phyloP scores from a whole-genome alignment of 1,284 basidiomycete species.

The Takashimella koratensis region DNA sequence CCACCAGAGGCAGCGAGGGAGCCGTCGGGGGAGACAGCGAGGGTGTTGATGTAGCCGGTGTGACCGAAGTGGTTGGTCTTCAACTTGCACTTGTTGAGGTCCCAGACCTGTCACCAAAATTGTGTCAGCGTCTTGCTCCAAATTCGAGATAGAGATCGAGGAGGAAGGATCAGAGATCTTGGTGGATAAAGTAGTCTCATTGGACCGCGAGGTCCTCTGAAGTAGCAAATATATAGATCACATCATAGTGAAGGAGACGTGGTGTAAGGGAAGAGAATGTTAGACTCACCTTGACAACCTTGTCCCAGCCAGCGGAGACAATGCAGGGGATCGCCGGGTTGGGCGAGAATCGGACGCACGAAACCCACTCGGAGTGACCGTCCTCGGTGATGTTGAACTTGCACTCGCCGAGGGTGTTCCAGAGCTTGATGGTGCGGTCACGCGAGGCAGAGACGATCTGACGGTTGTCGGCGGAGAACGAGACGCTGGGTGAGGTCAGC shows the following conservation, averaged over 20 bases:
- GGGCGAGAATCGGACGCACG: conserved; percentile 98
- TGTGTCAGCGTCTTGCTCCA: conserved; percentile 6
- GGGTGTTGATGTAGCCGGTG: conserved; percentile 98
- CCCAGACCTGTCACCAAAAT: conserved; percentile 76
- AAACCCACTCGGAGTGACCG: conserved; percentile 97
- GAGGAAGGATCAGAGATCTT: conserved; percentile 12
- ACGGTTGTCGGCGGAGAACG: conserved; percentile 95
- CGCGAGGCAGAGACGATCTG: conserved; percentile 99
- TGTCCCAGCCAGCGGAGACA: conserved; percentile 99
- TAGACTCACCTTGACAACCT: conserved; percentile 92
- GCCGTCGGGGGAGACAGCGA: conserved; percentile 98
- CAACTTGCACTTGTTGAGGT: conserved; percentile 99
- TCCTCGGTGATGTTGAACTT: conserved; percentile 99
- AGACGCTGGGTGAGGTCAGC: conserved; percentile 56
- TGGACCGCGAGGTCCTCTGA: conserved; percentile 16
- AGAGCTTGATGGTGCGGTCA: conserved; percentile 97
- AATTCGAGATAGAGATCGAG: not conserved
- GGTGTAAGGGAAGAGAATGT: conserved; percentile 4
- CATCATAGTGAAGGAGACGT: conserved; percentile 4
- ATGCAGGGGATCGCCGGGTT: conserved; percentile 98
- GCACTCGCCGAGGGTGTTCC: conserved; percentile 99
- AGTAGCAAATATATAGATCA: conserved; percentile 12
- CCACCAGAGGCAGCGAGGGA: conserved; percentile 98
- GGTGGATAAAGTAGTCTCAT: conserved; percentile 15
- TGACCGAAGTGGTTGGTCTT: conserved; percentile 99